Evolutionary conservation across 441 rosid genomes (phyloP), one percentile per base, ranked within the genome.

Genomic region (Capsella rubella): DNA sequence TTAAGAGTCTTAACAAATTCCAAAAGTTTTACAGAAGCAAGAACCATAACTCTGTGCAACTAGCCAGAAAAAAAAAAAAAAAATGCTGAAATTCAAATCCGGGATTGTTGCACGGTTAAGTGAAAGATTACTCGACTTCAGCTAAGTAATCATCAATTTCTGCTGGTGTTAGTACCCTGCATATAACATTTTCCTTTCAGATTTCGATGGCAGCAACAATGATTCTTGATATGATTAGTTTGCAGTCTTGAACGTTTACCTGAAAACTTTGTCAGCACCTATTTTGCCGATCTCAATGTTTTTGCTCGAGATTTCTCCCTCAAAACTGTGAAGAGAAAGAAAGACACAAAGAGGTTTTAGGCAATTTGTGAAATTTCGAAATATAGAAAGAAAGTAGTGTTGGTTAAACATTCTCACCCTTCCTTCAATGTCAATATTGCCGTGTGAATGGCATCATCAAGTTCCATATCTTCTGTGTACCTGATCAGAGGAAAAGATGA

Each of bases 401-500:
- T 63, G 21, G 47, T 37, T 52, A 75, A 49, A 0, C 18, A 35
- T 14, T 16, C 85, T 55, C 77, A 95, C 99, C 99, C 98, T 82
- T 93, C 97, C 80, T 93, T 91, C 74, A 93, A 75, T 18, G 98
- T 91, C 81, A 91, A 78, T 42, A 93, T 88, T 13, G 97, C 97
- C 3, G 98, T 93, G 86, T 93, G 98, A 16, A 93, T 93, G 55
- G 97, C 98, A 84, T 91, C 96, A 78, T 93, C 98, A 72, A 93
- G 97, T 83, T 93, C 98, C 97, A 93, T 91, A 74, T 93, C 98
- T 71, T 91, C 97, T 9, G 97, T 86, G 73, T 91, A 93, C 82
- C 97, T 91, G 77, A 29, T 54, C 50, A 69, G 14, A 55, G 66
- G 47, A 43, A 37, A 69, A 16, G 59, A 69, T 69, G 70, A 37